Evolutionary conservation across 2,329 filamentous ascomycete species (phyloP).

Genomic region (Clonostachys rhizophaga): DNA sequence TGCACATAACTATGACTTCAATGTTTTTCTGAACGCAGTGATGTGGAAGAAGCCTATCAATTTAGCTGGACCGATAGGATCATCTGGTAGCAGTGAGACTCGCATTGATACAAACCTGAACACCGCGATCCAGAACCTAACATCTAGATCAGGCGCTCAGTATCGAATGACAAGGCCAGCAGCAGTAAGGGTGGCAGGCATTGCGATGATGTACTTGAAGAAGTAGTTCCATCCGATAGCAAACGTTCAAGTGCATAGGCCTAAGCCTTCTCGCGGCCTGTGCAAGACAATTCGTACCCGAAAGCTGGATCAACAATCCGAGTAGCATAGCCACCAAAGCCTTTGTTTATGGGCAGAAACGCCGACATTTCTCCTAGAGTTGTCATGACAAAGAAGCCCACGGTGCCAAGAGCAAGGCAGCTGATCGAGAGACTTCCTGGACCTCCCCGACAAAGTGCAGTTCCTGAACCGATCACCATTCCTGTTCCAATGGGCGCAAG

Average conservation of each 20-base stretch:
- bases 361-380: constrained; percentile 70
- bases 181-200: constrained; percentile 67
- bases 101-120: constrained; percentile 48
- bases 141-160: constrained; percentile 58
- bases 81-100: constrained; percentile 43
- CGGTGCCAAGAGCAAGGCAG: constrained; percentile 64
- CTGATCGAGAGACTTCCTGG: constrained; percentile 64
- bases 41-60: constrained; percentile 63
- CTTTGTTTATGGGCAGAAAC: constrained; percentile 71
- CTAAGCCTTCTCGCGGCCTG: no score
- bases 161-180: constrained; percentile 73
- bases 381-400: constrained; percentile 74
- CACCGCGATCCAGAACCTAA: constrained; percentile 68
- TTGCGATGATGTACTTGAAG: constrained; percentile 73
- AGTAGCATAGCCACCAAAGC: constrained; percentile 71
- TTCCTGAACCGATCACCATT: constrained; percentile 65
- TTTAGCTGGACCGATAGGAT: no score
- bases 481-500: constrained; percentile 66
- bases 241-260: constrained; percentile 30
- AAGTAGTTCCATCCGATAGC: constrained; percentile 82
- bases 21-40: constrained; percentile 71
- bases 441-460: constrained; percentile 56
- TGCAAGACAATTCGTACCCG: constrained; percentile 24
- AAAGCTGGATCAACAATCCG: constrained; percentile 72
- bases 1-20: constrained; percentile 65